Conservation (phyloP, 495 filamentous ascomycete genomes). For the Poronia punctata region DNA sequence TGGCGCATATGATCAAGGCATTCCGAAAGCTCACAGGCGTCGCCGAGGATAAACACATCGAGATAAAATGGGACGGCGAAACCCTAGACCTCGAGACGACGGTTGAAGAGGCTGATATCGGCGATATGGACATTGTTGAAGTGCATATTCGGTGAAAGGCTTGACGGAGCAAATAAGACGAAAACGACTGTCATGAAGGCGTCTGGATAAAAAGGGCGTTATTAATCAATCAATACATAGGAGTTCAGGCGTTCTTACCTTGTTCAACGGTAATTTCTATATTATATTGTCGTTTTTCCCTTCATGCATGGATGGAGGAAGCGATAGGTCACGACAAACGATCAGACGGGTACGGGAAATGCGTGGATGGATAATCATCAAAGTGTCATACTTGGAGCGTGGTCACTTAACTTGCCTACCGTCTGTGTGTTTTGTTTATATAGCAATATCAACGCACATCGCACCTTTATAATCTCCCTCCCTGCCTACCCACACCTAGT, state of each 20-base stretch:
- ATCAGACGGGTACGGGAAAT: too few species aligned
- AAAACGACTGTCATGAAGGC: neutral
- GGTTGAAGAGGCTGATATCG: conserved; percentile 65
- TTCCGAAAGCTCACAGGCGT: conserved; percentile 31
- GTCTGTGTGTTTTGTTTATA: too few species aligned
- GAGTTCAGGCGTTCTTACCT: neutral
- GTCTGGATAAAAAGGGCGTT: neutral
- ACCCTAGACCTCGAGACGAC: conserved; percentile 52
- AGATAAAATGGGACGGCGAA: conserved; percentile 77
- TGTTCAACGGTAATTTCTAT: too few species aligned
- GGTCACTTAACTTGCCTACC: too few species aligned
- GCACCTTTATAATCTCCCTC: too few species aligned
- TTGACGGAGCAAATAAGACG: neutral
- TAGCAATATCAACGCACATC: too few species aligned
- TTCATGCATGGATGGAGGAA: neutral
- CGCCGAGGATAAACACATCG: conserved; percentile 43
- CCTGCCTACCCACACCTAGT: too few species aligned
- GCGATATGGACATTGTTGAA: conserved; percentile 72
- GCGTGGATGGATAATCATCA: too few species aligned
- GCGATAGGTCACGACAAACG: too few species aligned
- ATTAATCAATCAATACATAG: neutral
- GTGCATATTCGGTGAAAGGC: conserved; percentile 52
- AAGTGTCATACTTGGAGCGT: too few species aligned
- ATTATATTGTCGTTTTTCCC: too few species aligned
- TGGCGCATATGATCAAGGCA: conserved; percentile 28